Evolutionary conservation across 1,284 basidiomycete species (phyloP), one percentile per base, ranked within the genome.

Genomic region (Rhodotorula mucilaginosa): DNA sequence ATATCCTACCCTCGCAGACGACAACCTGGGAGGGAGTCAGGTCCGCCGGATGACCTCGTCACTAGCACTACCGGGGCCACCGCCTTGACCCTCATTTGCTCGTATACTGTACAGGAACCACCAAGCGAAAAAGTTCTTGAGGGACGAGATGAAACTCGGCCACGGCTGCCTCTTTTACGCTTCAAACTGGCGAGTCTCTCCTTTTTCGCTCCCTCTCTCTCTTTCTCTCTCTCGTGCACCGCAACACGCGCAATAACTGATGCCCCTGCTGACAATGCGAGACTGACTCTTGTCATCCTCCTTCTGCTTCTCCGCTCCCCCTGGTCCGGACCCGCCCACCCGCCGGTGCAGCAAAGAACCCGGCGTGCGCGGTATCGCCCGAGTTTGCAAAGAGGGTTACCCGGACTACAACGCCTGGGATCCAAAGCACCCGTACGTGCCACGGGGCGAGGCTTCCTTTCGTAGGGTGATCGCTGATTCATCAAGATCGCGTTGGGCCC

Each of bases 341-440:
- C 29, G 3, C 7, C 12, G 10, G 12, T 15, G 5, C 3, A 13
- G 58, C 47, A 29, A 46, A 68, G 57, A 54, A 1, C 67, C 72
- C 90, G 93, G 93, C 23, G 88, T 96, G 61, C 91, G 90, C 64
- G 93, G 87, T 13, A 88, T 94, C 78, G 92, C 92, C 10, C 87
- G 91, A 88, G 88, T 95, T 13, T 85, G 85, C 29, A 91, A 88
- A 80, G 90, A 92, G 80, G 91, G 91, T 4, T 94, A 95, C 81
- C 91, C 93, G 34, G 93, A 96, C 80, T 87, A 90, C 79, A 93
- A 93, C 19, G 92, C 93, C 49, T 95, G 91, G 90, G 92, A 95
- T 79, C 79, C 86, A 89, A 92, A 79, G 76, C 88, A 84, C 47
- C 69, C 69, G 69, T 63, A 8, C 46, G 65, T 49, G 8, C 29